Conservation (phyloP, 2,329 filamentous ascomycete species). For the Stagonosporopsis chrysanthemi region DNA sequence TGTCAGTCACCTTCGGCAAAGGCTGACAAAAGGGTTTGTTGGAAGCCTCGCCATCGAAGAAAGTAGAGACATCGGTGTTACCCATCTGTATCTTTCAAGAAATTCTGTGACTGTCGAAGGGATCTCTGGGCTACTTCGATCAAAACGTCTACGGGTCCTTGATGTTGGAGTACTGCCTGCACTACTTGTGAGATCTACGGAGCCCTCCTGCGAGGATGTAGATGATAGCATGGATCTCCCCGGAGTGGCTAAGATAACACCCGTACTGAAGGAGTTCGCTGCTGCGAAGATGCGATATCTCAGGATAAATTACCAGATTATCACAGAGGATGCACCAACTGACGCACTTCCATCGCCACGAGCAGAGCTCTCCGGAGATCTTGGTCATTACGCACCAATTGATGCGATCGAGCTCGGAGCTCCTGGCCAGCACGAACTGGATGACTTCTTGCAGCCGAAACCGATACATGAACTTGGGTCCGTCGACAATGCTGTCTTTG, state of each 20-base stretch:
- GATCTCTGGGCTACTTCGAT: conserved; percentile 60
- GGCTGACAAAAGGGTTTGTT: conserved; percentile 52
- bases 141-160: conserved; percentile 61
- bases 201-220: conserved; percentile 26
- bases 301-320: conserved; percentile 62
- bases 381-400: conserved; percentile 25
- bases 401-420: conserved; percentile 41
- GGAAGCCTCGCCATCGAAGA: conserved; percentile 64
- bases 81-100: conserved; percentile 65
- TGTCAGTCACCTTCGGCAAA: conserved; percentile 59
- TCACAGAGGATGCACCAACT: conserved; percentile 55
- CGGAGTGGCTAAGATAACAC: conserved; percentile 63
- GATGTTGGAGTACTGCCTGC: conserved; percentile 60
- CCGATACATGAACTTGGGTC: conserved; percentile 36
- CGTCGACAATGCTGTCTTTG: conserved; percentile 26
- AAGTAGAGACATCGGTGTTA: conserved; percentile 62
- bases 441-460: conserved; percentile 17
- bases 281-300: conserved; percentile 61
- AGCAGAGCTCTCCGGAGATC: conserved; percentile 37
- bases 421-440: conserved; percentile 33
- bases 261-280: conserved; percentile 57
- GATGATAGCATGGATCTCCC: conserved; percentile 48
- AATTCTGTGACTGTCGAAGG: conserved; percentile 65
- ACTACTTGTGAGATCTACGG: conserved; percentile 27
- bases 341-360: conserved; percentile 28